Evolutionary conservation across 495 filamentous ascomycete species (phyloP), one percentile per base, ranked within the genome.

Genomic region (Neurospora sp.): DNA sequence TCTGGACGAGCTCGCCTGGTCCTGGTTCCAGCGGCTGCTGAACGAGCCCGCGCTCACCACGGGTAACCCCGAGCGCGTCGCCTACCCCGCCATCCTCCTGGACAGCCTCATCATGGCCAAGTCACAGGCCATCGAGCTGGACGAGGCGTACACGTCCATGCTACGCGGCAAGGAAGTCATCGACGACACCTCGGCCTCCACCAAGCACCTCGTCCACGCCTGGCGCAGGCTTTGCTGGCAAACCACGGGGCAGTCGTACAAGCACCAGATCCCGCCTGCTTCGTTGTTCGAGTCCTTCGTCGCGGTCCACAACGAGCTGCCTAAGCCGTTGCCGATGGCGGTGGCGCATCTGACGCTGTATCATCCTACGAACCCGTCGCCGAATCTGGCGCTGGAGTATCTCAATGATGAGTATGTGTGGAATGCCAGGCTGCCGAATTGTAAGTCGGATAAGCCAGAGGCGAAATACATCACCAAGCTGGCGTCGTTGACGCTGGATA

Each of bases 211-310:
- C 7, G 40, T 69, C 24, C 15, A 39, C 0, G 71, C 76, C 0
- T 85, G 84, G 85, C 15, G 42, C 2, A 19, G 15, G 5, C 54
- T 85, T 0, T 79, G 81, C 5, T 82, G 78, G 77, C 21, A 70
- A 1, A 82, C 82, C 6, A 85, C 84, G 2, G 75, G 81, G 10
- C 71, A 80, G 11, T 76, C 80, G 2, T 76, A 73, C 54, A 71
- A 73, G 39, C 77, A 78, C 69, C 75, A 77, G 3, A 79, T 73
- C 19, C 82, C 83, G 6, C 76, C 81, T 0, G 79, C 72, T 1
- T 59, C 75, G 5, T 73, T 82, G 2, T 86, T 84, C 69, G 83
- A 86, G n/a, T 42, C 77, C 0, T 85, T 85, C 69, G 75, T 81
- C 38, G 78, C 77, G 39, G 74, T 83, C 7, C 79, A 77, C 10